A percentile compares a stretch with the other conserved stretches of the same genome.
phyloP scores from a whole-genome alignment of 306 rosid genomes.

The Dalbergia cultrata region DNA sequence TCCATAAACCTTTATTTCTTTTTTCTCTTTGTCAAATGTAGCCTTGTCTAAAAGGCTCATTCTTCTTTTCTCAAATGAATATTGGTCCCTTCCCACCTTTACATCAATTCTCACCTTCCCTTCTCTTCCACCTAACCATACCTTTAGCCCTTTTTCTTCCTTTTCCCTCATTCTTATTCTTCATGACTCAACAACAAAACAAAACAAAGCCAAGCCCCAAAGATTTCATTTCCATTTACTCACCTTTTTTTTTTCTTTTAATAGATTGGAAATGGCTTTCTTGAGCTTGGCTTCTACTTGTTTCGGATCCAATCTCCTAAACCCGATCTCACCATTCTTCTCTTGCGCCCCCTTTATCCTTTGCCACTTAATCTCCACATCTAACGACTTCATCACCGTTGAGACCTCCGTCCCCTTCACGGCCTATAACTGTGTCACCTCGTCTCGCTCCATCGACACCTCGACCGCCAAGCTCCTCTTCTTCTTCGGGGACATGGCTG shows the following conservation, averaged over 20 bases:
- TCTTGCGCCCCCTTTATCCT: slow-evolving; percentile 47
- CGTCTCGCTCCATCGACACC: slow-evolving; percentile 76
- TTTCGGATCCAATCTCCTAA: slow-evolving; percentile 52
- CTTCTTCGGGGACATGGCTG: slow-evolving; percentile 74
- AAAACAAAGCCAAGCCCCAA: neutral
- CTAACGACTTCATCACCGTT: slow-evolving; percentile 60
- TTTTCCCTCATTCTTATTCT: neutral
- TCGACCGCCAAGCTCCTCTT: slow-evolving; percentile 59
- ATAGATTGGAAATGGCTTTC: slow-evolving; percentile 62
- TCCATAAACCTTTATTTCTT: too few relatives aligned
- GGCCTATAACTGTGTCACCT: slow-evolving; percentile 65
- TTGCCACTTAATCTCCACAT: slow-evolving; percentile 57
- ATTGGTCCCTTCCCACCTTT: neutral
- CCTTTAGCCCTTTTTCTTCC: neutral
- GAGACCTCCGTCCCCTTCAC: slow-evolving; percentile 84
- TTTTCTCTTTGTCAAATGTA: too few relatives aligned
- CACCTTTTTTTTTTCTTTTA: neutral
- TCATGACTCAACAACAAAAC: neutral
- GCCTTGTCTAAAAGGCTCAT: too few relatives aligned
- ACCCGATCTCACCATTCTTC: slow-evolving; percentile 54
- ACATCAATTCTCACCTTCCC: too few relatives aligned
- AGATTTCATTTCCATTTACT: neutral
- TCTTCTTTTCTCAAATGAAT: too few relatives aligned
- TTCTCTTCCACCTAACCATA: too few relatives aligned
- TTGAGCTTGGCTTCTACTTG: slow-evolving; percentile 53